Base-by-base conservation (phyloP, 495 filamentous ascomycete genomes). In the Arthonia radiata region DNA sequence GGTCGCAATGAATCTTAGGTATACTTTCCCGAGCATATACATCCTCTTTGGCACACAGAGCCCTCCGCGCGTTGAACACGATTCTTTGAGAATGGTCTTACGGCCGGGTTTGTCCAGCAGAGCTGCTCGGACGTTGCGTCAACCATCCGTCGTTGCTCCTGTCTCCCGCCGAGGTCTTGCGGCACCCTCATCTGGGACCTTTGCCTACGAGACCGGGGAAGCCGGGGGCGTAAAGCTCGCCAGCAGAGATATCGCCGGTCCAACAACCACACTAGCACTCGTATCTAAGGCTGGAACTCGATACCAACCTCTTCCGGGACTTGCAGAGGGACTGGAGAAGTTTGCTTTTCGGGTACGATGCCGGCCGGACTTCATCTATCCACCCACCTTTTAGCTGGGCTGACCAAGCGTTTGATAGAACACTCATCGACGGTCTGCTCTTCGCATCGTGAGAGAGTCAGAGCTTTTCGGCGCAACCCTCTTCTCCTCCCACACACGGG, bases 391-490 rank as follows among this genome's bases (percentile, higher is more conserved):
- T 23, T 30, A 11, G 28, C 12, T 19, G 15, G 14, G 18, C 13
- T 31, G 29, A 7, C 11, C 11, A 7, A 11, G 7, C 19, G 6
- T 22, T 7, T 16, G 5, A 6, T 40, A 97, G 89, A 72, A 66
- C 49, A 94, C 86, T 39, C 43, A 66, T 25, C 74, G 69, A 47
- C 75, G 86, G 42, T 75, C 79, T 32, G 76, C 77, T 24, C 51
- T 94, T 37, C 75, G 89, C 47, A 86, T 99, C 49, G 70, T 67
- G 47, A 72, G 86, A 57, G 86, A 99, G 60, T 58, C 71, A 37
- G 86, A 99, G 56, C 70, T 99, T 37, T 63, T 94, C 36, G 86
- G 86, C 37, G 75, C 76, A 39, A 65, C 79, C 59, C 64, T 92
- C 50, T 59, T 53, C 38, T 56, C 86, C 28, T 71, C 73, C 52